A percentile compares a stretch with the other conserved stretches of the same genome.
Conservation (phyloP, 1,284 basidiomycete species). For the Crucibulum parvulum region DNA sequence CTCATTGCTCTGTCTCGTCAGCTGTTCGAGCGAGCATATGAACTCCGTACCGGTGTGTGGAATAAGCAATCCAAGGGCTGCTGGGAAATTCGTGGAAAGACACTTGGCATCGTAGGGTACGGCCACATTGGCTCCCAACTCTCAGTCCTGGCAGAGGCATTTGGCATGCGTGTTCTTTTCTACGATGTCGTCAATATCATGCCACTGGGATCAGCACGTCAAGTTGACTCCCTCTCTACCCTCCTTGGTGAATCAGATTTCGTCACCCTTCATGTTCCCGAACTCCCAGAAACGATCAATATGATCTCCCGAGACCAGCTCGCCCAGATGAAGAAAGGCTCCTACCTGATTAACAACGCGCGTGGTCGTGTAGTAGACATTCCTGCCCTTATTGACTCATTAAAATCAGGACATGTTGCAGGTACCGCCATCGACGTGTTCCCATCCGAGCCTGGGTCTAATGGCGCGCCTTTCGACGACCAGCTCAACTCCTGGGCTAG, state of each 20-base stretch:
- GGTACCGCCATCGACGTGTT: conserved; percentile 97
- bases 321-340: conserved; percentile 91
- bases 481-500: conserved; percentile 85
- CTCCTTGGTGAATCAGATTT: conserved; percentile 90
- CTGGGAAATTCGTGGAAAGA: conserved; percentile 99
- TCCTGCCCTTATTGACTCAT: conserved; percentile 83
- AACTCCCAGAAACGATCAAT: conserved; percentile 94
- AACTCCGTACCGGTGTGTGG: conserved; percentile 93
- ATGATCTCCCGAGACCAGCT: conserved; percentile 89
- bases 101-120: conserved; percentile 97
- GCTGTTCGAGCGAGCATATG: conserved; percentile 87
- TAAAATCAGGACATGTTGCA: conserved; percentile 88
- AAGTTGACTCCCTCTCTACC: conserved; percentile 84
- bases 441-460: conserved; percentile 91
- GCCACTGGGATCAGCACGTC: conserved; percentile 94
- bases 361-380: conserved; percentile 97
- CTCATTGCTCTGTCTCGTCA: conserved; percentile 95
- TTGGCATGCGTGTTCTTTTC: conserved; percentile 97
- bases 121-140: conserved; percentile 99
- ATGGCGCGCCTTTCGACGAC: conserved; percentile 89
- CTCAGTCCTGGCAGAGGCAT: conserved; percentile 95
- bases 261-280: conserved; percentile 96
- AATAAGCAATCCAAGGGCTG: conserved; percentile 99
- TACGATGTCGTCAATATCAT: conserved; percentile 97
- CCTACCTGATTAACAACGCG: conserved; percentile 98